Evolutionary conservation across 495 filamentous ascomycete genomes (phyloP).

Genomic region (Podospora comata): DNA sequence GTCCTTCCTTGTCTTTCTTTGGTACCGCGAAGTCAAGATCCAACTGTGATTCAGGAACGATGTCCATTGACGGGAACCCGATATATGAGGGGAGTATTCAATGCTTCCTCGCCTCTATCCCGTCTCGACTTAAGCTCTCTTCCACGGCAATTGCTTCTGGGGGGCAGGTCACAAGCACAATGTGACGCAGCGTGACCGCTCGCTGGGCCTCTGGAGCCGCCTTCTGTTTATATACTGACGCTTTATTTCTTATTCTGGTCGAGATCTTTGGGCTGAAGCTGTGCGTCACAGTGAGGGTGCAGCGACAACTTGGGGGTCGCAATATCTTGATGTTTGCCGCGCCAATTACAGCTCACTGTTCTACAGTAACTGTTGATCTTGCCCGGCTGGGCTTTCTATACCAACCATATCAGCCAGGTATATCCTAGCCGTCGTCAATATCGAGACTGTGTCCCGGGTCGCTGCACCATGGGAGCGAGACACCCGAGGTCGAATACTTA

Average conservation of each 20-base stretch:
- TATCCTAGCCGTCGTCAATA: conserved; percentile 1
- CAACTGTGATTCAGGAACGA: no score
- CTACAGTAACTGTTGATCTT: conserved; percentile 5
- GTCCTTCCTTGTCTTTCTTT: background rate
- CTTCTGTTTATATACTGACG: background rate
- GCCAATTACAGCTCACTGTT: conserved; percentile 14
- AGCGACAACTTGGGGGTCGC: conserved; percentile 5
- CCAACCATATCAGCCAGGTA: background rate
- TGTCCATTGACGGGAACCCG: background rate
- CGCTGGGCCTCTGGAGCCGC: background rate
- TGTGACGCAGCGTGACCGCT: background rate
- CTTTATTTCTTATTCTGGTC: background rate
- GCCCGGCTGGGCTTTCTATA: conserved; percentile 1
- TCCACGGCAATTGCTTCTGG: conserved; percentile 2
- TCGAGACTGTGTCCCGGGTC: conserved; percentile 8
- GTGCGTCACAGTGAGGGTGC: background rate
- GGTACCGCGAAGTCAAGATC: background rate
- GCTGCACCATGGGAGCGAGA: background rate
- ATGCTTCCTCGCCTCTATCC: background rate
- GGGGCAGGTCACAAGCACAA: background rate
- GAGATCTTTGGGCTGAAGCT: background rate
- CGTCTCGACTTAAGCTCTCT: background rate
- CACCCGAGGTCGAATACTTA: background rate
- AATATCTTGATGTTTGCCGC: conserved; percentile 19
- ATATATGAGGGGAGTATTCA: background rate